Evolutionary conservation across 2,329 filamentous ascomycete genomes (phyloP), one percentile per base, ranked within the genome.

Genomic region (Curvularia sp.): DNA sequence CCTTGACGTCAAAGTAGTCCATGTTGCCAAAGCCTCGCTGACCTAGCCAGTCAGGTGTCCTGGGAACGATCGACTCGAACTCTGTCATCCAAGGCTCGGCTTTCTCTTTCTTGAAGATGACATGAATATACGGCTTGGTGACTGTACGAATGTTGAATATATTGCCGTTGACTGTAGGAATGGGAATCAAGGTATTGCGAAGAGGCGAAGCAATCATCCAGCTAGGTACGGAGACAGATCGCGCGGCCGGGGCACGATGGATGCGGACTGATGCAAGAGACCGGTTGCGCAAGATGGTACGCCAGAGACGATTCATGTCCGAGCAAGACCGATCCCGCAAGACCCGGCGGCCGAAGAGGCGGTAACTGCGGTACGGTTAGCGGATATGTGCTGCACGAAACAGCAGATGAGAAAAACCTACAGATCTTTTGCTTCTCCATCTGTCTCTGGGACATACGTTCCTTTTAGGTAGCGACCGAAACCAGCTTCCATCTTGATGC

Each of bases 361-460:
- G 69, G 49, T 74, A 74, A 1, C 69, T 73, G 27, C 3, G n/a
- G 30, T 9, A 39, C 8, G 9, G n/a, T 52, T 12, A 56, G 53
- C 21, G n/a, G 7, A 21, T 25, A 19, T 10, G 18, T 66, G n/a
- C 12, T 42, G 13, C 7, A 3, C 6, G 3, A 10, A 5, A 10
- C 25, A 60, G 32, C 46, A 15, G 15, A 43, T 32, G 30, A 3
- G 15, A 27, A 32, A 32, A 1, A 65, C 69, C 63, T 55, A 71
- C 69, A 75, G 52, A 41, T 75, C 72, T 53, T 74, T 75, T 7
- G 69, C 67, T 30, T 75, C 71, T 2, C 69, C 70, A 39, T 75
- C 71, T 5, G n/a, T n/a, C 32, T 61, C 56, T 3, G 66, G 60
- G 3, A 52, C 18, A 34, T 70, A 70, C 4, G 32, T 13, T 3